Conservation (phyloP, 352 stramenopile genomes). For the Vaucheria bursata region DNA sequence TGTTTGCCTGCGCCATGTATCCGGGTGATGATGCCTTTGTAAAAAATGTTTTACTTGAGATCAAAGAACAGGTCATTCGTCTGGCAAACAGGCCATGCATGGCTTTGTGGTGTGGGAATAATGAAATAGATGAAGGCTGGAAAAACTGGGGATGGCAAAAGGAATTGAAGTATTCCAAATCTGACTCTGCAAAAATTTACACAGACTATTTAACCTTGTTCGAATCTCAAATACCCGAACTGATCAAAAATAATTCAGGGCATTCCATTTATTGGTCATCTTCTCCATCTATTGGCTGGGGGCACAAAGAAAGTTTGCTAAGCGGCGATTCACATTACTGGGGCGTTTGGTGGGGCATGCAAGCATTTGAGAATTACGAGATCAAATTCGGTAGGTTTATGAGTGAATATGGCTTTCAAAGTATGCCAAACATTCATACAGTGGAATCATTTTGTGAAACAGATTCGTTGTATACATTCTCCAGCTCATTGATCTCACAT, state of each 20-base stretch:
- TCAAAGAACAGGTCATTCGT: neutral
- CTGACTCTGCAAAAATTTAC: neutral
- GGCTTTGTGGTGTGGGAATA: constrained; percentile 20
- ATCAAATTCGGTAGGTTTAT: constrained; percentile 63
- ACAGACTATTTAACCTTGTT: neutral
- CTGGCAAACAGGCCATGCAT: constrained; percentile 9
- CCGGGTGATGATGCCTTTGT: neutral
- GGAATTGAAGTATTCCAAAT: too few relatives aligned
- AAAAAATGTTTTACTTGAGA: neutral
- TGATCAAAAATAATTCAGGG: neutral
- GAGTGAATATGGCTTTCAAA: constrained; percentile 73
- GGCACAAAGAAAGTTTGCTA: too few relatives aligned
- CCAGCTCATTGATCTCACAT: too few relatives aligned
- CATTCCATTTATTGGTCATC: neutral
- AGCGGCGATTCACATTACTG: neutral
- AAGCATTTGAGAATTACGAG: neutral
- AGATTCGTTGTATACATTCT: constrained; percentile 50
- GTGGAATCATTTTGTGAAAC: too few relatives aligned
- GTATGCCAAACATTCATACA: too few relatives aligned
- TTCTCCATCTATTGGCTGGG: too few relatives aligned
- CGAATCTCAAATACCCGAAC: neutral
- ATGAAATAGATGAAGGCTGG: constrained; percentile 1
- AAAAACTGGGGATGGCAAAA: too few relatives aligned
- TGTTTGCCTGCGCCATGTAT: constrained; percentile 23
- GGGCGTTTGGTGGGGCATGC: neutral